These are phyloP conservation scores for Didymella keratinophila DNA, from an alignment of 2,329 filamentous ascomycete genomes.

Conservation along the genomic window DNA sequence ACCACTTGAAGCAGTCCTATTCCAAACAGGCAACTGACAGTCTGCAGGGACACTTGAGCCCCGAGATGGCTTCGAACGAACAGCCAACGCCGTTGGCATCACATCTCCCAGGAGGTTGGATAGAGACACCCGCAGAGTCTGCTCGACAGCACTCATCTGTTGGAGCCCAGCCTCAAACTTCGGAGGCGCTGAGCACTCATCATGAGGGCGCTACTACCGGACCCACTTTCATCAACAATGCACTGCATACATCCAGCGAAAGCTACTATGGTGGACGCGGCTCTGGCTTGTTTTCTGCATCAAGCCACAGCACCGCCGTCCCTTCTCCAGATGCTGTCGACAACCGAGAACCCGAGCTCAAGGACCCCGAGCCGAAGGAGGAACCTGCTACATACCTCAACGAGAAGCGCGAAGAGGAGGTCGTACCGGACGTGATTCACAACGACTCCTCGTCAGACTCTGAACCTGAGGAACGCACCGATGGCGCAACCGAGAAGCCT, in stretches of 20 bases:
- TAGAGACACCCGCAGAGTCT: conserved; percentile 44
- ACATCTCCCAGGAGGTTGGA: conserved; percentile 47
- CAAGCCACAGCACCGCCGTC: conserved; percentile 25
- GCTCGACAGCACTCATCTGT: conserved; percentile 36
- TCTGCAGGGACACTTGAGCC: conserved; percentile 8
- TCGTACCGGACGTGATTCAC: conserved; percentile 19
- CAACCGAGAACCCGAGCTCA: neutral
- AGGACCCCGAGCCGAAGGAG: neutral
- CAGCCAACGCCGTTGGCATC: conserved; percentile 41
- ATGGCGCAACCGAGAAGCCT: conserved; percentile 35
- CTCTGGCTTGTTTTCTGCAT: conserved; percentile 20
- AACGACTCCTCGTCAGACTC: conserved; percentile 30
- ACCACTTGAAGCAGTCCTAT: neutral
- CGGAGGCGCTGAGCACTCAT: conserved; percentile 10
- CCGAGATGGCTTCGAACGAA: conserved; percentile 40
- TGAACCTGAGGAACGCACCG: conserved; percentile 31
- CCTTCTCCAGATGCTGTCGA: conserved; percentile 13
- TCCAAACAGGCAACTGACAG: neutral
- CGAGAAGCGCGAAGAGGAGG: conserved; percentile 24
- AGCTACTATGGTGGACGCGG: conserved; percentile 23
- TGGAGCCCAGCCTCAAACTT: conserved; percentile 23
- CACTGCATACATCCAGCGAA: conserved; percentile 28
- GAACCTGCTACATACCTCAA: neutral
- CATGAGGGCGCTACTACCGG: conserved; percentile 6
- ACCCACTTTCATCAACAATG: conserved; percentile 30